These are phyloP conservation scores for Tuber indicum DNA, from an alignment of 495 filamentous ascomycete species.

Conservation along the genomic window DNA sequence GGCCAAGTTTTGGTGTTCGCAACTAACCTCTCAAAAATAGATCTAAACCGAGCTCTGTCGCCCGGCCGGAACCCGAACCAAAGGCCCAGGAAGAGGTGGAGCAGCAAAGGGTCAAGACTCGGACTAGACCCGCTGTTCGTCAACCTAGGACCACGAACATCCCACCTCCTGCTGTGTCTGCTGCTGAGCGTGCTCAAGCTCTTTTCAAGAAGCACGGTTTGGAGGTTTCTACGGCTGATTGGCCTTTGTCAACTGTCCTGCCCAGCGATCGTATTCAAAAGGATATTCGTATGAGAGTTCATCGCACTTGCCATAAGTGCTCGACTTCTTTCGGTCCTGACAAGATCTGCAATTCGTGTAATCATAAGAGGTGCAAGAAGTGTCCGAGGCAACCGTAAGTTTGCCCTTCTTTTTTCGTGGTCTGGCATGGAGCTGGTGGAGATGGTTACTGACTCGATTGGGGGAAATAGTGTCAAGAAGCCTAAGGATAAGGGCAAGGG, in stretches of 20 bases:
- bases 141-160: constrained; percentile 22
- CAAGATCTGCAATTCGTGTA: constrained; percentile 64
- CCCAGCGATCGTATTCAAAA: constrained; percentile 62
- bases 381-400: constrained; percentile 62
- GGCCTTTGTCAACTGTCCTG: constrained; percentile 35
- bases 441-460: constrained; percentile 15
- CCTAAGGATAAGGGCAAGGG: constrained; percentile 46
- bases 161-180: constrained; percentile 31
- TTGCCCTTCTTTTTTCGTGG: neutral
- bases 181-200: constrained; percentile 39
- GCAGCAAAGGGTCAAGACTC: constrained; percentile 1
- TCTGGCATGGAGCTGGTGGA: too few relatives aligned
- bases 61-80: constrained; percentile 7
- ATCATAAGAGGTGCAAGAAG: constrained; percentile 69
- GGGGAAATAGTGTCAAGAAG: constrained; percentile 44
- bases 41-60: neutral
- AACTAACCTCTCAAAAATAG: constrained; percentile 17
- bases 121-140: constrained; percentile 6
- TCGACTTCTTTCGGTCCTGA: constrained; percentile 63
- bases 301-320: constrained; percentile 73
- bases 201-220: constrained; percentile 42
- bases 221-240: constrained; percentile 36
- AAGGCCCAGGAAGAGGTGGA: constrained; percentile 10
- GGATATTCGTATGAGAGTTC: constrained; percentile 84
- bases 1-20: neutral